phyloP scores from a whole-genome alignment of 2,329 filamentous ascomycete genomes.

The Elsinoe batatas region DNA sequence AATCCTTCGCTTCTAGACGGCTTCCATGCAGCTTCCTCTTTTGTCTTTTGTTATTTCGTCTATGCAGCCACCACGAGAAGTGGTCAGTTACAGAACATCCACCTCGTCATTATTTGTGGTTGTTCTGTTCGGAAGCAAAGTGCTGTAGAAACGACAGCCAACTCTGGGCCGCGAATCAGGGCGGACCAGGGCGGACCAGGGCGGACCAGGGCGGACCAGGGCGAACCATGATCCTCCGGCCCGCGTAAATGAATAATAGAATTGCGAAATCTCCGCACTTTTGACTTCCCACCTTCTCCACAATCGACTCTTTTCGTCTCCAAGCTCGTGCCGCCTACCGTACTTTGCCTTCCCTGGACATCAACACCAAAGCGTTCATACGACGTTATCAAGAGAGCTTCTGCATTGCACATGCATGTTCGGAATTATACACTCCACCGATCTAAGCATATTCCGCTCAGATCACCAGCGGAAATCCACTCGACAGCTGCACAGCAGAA shows the following conservation, averaged over 20 bases:
- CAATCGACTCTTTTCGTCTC: not conserved
- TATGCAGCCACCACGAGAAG: not conserved
- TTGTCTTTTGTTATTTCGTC: not conserved
- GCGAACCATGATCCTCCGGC: not conserved
- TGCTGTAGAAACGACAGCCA: not conserved
- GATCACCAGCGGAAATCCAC: not conserved
- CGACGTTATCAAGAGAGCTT: no score
- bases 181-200: not conserved
- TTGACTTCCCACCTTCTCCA: not conserved
- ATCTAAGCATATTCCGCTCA: not conserved
- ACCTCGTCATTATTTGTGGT: not conserved
- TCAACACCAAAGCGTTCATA: not conserved
- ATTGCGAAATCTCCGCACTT: conserved; percentile 2
- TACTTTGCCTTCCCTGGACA: not conserved
- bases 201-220: not conserved
- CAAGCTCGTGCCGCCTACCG: not conserved
- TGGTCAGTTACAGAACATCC: not conserved
- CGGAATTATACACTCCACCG: no score
- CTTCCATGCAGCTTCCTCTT: conserved; percentile 11
- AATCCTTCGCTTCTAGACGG: not conserved
- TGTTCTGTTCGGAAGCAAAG: not conserved
- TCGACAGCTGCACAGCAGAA: not conserved
- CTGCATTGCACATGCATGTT: no score
- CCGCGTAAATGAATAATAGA: not conserved
- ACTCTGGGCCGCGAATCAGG: not conserved